Conservation (phyloP, 208 protist genomes). For the Acanthamoeba comandoni region DNA sequence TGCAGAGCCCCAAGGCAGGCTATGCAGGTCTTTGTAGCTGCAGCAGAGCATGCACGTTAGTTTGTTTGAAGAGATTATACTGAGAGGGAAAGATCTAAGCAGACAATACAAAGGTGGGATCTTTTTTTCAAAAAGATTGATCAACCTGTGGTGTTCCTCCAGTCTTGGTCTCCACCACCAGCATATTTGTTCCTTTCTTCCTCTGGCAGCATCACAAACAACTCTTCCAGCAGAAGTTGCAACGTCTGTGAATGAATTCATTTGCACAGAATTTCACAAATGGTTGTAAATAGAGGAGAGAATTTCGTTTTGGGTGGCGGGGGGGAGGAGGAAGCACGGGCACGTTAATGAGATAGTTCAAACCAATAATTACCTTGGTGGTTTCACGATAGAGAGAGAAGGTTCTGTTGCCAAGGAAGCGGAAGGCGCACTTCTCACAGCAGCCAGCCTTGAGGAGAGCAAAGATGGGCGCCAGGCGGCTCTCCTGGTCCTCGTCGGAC, state of each 20-base stretch:
- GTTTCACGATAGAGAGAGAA: conserved; percentile 20
- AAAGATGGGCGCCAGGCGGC: conserved; percentile 5
- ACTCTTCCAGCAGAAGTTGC: background rate
- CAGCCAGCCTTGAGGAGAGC: background rate
- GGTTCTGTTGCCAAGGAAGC: background rate
- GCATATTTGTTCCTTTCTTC: no score
- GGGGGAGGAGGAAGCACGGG: no score
- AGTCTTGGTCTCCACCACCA: no score
- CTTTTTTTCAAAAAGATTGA: no score
- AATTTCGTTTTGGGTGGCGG: no score
- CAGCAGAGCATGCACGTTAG: background rate
- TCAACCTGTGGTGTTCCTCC: no score
- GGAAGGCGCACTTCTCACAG: background rate
- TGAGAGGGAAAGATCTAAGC: no score
- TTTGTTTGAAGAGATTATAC: background rate
- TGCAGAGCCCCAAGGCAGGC: conserved; percentile 24
- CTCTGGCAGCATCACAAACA: background rate
- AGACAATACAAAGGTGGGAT: no score
- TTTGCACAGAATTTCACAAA: background rate
- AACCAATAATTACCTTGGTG: no score
- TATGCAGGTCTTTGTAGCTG: background rate
- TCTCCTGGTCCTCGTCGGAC: background rate
- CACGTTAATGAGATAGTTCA: no score
- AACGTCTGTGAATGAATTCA: background rate
- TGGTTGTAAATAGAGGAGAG: background rate